Conservation (phyloP, 179 eudicot species). For the Spergularia azorica region DNA sequence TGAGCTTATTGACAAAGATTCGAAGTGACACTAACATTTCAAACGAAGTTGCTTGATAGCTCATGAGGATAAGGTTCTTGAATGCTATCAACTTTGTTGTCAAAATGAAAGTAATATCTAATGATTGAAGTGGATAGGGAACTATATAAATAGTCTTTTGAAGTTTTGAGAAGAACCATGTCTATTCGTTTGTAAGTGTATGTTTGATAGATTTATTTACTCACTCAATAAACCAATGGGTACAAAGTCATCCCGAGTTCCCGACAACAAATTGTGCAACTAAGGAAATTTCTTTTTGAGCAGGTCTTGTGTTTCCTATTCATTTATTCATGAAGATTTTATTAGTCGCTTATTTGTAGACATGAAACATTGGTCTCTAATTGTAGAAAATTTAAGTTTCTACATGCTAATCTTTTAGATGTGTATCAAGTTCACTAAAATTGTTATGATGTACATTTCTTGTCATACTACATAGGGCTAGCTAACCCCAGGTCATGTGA, state of each 20-base stretch:
- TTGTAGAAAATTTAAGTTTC: no score
- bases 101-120: background rate
- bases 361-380: background rate
- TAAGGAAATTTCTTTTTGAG: constrained; percentile 35
- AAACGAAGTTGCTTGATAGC: constrained; percentile 23
- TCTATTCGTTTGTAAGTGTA: no score
- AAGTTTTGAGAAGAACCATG: constrained; percentile 2
- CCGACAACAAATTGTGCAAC: constrained; percentile 27
- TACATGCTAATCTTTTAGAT: no score
- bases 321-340: no score
- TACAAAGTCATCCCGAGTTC: constrained; percentile 15
- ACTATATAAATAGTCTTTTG: constrained; percentile 31
- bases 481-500: no score
- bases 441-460: no score
- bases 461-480: no score
- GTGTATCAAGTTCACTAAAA: no score
- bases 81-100: constrained; percentile 14
- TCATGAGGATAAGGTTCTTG: constrained; percentile 23
- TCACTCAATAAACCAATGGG: constrained; percentile 25
- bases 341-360: no score
- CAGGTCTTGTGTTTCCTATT: constrained; percentile 34
- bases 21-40: constrained; percentile 17
- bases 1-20: constrained; percentile 25
- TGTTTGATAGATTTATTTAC: constrained; percentile 7
- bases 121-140: constrained; percentile 1